Conservation (phyloP, 106 monocot species). For the Agapanthus africanus region DNA sequence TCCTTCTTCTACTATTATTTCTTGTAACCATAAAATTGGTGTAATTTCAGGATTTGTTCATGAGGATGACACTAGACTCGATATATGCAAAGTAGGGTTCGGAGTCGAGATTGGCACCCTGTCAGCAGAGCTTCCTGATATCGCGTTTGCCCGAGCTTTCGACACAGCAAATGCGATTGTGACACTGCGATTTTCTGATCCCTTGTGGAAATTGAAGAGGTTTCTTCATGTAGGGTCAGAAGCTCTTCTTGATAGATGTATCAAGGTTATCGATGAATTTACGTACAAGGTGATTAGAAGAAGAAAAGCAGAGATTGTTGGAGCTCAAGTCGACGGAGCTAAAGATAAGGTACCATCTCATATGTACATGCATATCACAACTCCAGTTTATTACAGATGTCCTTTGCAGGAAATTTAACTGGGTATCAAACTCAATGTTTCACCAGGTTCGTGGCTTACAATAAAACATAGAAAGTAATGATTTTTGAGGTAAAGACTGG, state of each 20-base stretch:
- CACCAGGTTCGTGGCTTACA: no score
- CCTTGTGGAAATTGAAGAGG: conserved; percentile 71
- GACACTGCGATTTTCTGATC: conserved; percentile 62
- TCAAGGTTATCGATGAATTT: conserved; percentile 70
- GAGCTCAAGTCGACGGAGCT: conserved; percentile 11
- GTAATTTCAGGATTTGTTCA: conserved; percentile 60
- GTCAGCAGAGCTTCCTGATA: conserved; percentile 56
- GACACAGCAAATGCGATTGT: conserved; percentile 68
- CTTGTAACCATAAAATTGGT: no score
- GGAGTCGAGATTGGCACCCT: conserved; percentile 85
- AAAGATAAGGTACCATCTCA: conserved; percentile 27
- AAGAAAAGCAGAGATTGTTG: conserved; percentile 57
- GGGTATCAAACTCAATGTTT: no score
- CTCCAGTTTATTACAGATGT: no score
- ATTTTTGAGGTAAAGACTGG: no score
- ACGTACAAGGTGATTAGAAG: conserved; percentile 64
- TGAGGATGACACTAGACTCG: conserved; percentile 90
- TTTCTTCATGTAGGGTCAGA: conserved; percentile 55
- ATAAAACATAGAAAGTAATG: no score
- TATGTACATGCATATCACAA: neutral
- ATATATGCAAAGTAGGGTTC: conserved; percentile 77
- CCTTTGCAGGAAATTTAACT: no score
- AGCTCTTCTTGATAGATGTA: conserved; percentile 55
- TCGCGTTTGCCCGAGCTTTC: conserved; percentile 65
- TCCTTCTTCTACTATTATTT: no score